Percentiles rank a stretch among this genome's conserved stretches.
Conservation (phyloP, 257 asterid species). For the Eustoma russellianum region DNA sequence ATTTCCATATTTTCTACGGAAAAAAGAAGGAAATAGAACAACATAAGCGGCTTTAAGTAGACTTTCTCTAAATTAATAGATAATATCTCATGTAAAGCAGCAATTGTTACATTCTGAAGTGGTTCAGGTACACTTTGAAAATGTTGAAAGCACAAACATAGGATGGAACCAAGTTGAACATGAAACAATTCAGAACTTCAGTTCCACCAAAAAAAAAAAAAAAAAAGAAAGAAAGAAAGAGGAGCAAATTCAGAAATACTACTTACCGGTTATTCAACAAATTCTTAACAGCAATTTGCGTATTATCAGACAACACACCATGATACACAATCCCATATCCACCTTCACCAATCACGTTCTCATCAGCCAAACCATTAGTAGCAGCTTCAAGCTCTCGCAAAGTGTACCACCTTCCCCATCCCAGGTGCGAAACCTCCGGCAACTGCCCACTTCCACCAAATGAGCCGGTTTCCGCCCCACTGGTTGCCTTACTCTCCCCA, state of each 20-base stretch:
- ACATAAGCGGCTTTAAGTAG: not conserved
- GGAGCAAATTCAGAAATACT: not conserved
- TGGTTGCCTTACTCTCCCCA: slow-evolving; percentile 85
- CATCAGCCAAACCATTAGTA: slow-evolving; percentile 78
- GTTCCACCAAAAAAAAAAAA: no score
- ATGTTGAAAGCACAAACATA: no score
- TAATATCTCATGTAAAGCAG: no score
- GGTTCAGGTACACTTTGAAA: no score
- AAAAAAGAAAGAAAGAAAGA: not conserved
- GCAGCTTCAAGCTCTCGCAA: slow-evolving; percentile 96
- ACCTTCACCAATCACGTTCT: slow-evolving; percentile 94
- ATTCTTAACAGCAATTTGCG: slow-evolving; percentile 78
- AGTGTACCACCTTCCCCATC: slow-evolving; percentile 99
- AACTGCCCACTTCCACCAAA: slow-evolving; percentile 69
- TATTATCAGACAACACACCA: slow-evolving; percentile 66
- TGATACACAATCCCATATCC: slow-evolving; percentile 90
- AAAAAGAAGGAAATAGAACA: not conserved
- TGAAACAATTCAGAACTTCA: no score
- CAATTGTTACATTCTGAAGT: no score
- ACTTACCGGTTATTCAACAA: slow-evolving; percentile 74
- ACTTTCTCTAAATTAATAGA: no score
- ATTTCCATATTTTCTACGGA: not conserved
- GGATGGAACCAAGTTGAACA: no score
- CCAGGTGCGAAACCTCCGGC: slow-evolving; percentile 96
- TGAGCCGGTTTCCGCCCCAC: slow-evolving; percentile 76